A percentile compares a stretch with the other conserved stretches of the same genome.
phyloP scores from a whole-genome alignment of 1,284 basidiomycete genomes.

The Melampsora larici-populina region DNA sequence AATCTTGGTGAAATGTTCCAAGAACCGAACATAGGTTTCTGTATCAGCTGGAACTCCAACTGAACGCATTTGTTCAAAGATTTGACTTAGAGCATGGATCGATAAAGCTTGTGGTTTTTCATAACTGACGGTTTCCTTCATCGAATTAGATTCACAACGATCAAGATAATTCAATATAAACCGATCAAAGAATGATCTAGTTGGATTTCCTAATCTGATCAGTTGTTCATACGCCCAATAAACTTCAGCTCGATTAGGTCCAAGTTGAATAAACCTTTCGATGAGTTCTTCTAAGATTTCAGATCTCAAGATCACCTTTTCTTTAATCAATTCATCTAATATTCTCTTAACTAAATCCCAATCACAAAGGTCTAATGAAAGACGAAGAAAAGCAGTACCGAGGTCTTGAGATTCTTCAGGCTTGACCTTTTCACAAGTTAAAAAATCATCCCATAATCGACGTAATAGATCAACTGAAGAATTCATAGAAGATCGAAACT shows the following conservation, averaged over 20 bases:
- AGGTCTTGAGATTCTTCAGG: neutral
- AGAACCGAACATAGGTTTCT: conserved; percentile 69
- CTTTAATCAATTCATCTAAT: neutral
- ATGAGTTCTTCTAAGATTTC: neutral
- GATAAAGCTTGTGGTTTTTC: conserved; percentile 54
- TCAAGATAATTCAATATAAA: conserved; percentile 45
- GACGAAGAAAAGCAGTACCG: neutral
- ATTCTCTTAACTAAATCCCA: neutral
- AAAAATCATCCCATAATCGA: neutral
- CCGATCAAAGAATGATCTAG: conserved; percentile 27
- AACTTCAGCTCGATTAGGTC: conserved; percentile 9
- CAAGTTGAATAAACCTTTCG: neutral
- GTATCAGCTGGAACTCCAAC: conserved; percentile 63
- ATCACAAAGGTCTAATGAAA: neutral
- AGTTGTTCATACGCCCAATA: conserved; percentile 18
- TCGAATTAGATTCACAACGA: conserved; percentile 62
- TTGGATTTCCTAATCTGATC: conserved; percentile 5
- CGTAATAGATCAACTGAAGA: neutral
- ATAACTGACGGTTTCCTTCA: conserved; percentile 59
- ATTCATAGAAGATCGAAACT: neutral
- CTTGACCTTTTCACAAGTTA: neutral
- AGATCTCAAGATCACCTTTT: neutral
- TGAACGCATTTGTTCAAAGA: conserved; percentile 76
- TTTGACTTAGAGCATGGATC: conserved; percentile 61
- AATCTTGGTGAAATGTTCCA: conserved; percentile 58